Evolutionary conservation across 164 flowering plant genomes (phyloP).

Genomic region (Malania oleifera): DNA sequence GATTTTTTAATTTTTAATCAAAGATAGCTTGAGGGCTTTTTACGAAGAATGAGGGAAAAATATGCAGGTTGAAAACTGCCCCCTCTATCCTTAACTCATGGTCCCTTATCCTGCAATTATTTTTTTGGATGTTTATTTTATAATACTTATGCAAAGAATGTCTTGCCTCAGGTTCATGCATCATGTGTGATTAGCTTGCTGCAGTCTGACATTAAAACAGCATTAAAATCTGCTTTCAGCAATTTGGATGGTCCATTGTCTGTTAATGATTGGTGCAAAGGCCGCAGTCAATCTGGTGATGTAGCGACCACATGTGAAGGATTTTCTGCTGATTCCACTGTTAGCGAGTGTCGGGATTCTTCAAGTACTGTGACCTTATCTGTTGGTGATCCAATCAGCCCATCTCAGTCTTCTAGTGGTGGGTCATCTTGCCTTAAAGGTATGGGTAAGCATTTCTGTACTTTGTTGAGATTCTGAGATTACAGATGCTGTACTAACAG

Average conservation of each 20-base stretch:
- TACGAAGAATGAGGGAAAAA: too few species aligned
- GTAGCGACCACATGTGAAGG: constrained; percentile 50
- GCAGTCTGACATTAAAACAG: constrained; percentile 82
- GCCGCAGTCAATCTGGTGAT: constrained; percentile 64
- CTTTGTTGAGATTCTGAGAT: not conserved
- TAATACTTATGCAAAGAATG: constrained; percentile 2
- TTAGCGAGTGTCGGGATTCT: constrained; percentile 69
- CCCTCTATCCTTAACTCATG: too few species aligned
- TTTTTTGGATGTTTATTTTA: not conserved
- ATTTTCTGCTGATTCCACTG: constrained; percentile 60
- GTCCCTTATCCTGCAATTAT: too few species aligned
- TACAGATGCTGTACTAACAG: not conserved
- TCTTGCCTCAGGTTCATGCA: constrained; percentile 64
- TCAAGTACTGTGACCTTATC: constrained; percentile 39
- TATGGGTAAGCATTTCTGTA: constrained; percentile 18
- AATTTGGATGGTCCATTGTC: constrained; percentile 85
- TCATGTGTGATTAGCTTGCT: constrained; percentile 74
- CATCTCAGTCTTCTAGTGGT: constrained; percentile 54
- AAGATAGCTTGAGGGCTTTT: too few species aligned
- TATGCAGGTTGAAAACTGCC: too few species aligned
- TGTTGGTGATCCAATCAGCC: constrained; percentile 69
- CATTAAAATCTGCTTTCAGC: constrained; percentile 86
- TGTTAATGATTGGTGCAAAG: constrained; percentile 88
- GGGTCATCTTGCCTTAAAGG: constrained; percentile 61
- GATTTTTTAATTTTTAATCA: too few species aligned